Conservation (phyloP, 164 flowering plant genomes). For the Akebia trifoliata region DNA sequence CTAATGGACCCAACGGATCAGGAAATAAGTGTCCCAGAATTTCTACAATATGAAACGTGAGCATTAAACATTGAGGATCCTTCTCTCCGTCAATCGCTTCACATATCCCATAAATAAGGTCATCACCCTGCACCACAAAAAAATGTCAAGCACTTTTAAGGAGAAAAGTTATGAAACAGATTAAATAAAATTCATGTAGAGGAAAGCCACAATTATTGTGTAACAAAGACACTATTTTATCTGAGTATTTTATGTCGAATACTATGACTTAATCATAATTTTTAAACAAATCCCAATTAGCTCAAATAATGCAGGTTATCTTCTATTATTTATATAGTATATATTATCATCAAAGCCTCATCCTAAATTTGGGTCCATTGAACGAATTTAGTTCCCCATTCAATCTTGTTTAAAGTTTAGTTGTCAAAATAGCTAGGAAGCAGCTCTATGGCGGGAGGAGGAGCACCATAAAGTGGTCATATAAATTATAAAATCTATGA, state of each 20-base stretch:
- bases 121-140: constrained; percentile 55
- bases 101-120: constrained; percentile 67
- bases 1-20: constrained; percentile 59
- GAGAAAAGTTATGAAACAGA: neutral
- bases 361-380: too few relatives aligned
- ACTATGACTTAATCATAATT: too few relatives aligned
- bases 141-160: constrained; percentile 4
- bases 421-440: too few relatives aligned
- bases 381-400: too few relatives aligned
- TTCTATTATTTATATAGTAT: too few relatives aligned
- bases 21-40: constrained; percentile 53
- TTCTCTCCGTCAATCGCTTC: constrained; percentile 89
- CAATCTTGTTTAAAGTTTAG: too few relatives aligned
- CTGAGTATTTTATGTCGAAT: neutral
- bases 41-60: constrained; percentile 69
- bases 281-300: too few relatives aligned
- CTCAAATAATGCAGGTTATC: too few relatives aligned
- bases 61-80: constrained; percentile 85
- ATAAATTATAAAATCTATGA: too few relatives aligned
- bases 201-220: neutral
- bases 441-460: too few relatives aligned
- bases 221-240: neutral
- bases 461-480: too few relatives aligned
- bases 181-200: neutral
- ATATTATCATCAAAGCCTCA: too few relatives aligned